A percentile compares a stretch with the other conserved stretches of the same genome.
Conservation (phyloP, 352 stramenopile genomes). For the Globisporangium megalacanthum region DNA sequence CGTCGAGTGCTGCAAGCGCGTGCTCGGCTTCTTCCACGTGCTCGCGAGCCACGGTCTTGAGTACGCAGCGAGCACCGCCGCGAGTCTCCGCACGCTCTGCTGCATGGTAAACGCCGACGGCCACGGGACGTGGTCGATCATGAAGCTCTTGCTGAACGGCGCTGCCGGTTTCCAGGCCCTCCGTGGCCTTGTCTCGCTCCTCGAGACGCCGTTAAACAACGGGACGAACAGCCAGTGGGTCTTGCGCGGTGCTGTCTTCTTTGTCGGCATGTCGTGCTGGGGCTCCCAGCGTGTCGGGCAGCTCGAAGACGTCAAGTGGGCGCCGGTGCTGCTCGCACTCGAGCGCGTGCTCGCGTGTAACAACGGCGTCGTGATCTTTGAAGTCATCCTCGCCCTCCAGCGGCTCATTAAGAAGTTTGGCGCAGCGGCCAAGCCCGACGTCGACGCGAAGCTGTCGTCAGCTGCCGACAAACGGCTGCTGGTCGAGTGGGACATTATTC, state of each 20-base stretch:
- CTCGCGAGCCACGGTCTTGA: constrained; percentile 56
- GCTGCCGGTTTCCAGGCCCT: constrained; percentile 62
- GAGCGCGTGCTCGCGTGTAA: constrained; percentile 56
- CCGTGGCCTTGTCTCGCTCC: constrained; percentile 56
- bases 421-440: constrained; percentile 14
- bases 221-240: constrained; percentile 55
- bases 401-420: constrained; percentile 87
- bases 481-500: constrained; percentile 85
- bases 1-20: constrained; percentile 63
- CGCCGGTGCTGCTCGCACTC: constrained; percentile 60
- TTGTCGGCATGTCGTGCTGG: constrained; percentile 87
- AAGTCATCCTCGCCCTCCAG: constrained; percentile 84
- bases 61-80: constrained; percentile 47
- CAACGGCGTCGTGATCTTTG: constrained; percentile 79
- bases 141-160: constrained; percentile 72
- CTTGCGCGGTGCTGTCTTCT: constrained; percentile 81
- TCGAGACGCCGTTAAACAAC: constrained; percentile 43
- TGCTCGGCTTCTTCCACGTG: constrained; percentile 74
- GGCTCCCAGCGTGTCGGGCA: constrained; percentile 70
- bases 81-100: constrained; percentile 68
- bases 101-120: constrained; percentile 82
- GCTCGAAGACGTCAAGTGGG: constrained; percentile 74
- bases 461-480: constrained; percentile 29
- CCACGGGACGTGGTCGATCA: constrained; percentile 76
- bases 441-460: constrained; percentile 3